phyloP scores from a whole-genome alignment of 1,284 basidiomycete genomes.

The Amylostereum areolatum region DNA sequence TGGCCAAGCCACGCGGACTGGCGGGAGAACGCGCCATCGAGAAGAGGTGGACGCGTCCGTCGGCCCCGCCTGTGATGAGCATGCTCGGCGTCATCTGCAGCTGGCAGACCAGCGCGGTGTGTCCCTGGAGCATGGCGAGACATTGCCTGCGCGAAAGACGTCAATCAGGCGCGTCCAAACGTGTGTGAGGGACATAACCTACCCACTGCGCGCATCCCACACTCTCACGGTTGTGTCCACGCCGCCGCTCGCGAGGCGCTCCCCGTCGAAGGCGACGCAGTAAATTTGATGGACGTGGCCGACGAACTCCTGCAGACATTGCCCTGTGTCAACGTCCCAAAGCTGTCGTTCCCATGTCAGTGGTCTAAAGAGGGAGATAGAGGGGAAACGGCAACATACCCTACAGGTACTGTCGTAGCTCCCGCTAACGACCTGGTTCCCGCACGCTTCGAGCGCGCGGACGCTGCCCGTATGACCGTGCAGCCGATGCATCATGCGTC shows the following conservation, averaged over 20 bases:
- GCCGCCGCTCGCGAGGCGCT: constrained; percentile 80
- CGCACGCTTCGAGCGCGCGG: constrained; percentile 83
- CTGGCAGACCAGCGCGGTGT: constrained; percentile 92
- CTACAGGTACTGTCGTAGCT: constrained; percentile 86
- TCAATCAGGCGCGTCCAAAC: background rate
- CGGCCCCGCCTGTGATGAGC: constrained; percentile 89
- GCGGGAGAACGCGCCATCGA: background rate
- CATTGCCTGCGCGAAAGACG: constrained; percentile 52
- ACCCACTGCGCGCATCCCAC: constrained; percentile 83
- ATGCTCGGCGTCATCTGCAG: constrained; percentile 75
- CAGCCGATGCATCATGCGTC: constrained; percentile 64
- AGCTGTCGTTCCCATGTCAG: constrained; percentile 38
- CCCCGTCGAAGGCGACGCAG: constrained; percentile 88
- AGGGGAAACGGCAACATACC: constrained; percentile 46
- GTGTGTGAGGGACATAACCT: constrained; percentile 15
- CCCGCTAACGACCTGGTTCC: constrained; percentile 78
- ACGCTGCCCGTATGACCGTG: constrained; percentile 82
- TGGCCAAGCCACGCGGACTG: constrained; percentile 64
- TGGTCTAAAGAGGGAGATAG: background rate
- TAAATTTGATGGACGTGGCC: constrained; percentile 95
- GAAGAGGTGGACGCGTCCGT: constrained; percentile 76
- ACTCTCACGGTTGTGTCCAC: constrained; percentile 89
- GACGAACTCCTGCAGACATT: constrained; percentile 79
- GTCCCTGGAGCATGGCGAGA: constrained; percentile 84
- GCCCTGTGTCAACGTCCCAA: constrained; percentile 82